phyloP scores from a whole-genome alignment of 2,329 filamentous ascomycete species.

The Aspergillus terreus region DNA sequence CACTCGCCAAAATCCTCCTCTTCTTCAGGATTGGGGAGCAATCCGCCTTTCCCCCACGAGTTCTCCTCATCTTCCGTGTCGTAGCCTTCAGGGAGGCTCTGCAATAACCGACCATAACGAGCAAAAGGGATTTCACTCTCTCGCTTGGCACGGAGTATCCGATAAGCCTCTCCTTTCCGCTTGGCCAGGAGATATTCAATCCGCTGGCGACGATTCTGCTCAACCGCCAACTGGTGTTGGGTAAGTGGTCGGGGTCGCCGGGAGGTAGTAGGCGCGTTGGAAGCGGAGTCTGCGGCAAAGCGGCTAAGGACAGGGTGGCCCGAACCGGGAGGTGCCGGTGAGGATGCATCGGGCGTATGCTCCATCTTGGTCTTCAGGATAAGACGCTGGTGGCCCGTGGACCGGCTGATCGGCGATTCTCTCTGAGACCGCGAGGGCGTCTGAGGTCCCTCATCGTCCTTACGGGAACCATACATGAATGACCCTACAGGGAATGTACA shows the following conservation, averaged over 20 bases:
- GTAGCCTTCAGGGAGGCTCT: slow-evolving; percentile 42
- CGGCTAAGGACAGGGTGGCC: slow-evolving; percentile 41
- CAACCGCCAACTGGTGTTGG: slow-evolving; percentile 48
- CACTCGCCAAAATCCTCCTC: slow-evolving; percentile 48
- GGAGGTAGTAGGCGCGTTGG: slow-evolving; percentile 25
- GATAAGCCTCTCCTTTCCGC: slow-evolving; percentile 37
- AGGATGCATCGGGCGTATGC: slow-evolving; percentile 38
- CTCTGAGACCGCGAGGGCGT: slow-evolving; percentile 35
- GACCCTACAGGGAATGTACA: neutral
- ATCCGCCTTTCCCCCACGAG: slow-evolving; percentile 41
- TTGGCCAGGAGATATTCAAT: slow-evolving; percentile 46
- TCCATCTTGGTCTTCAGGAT: slow-evolving; percentile 45
- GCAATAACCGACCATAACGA: slow-evolving; percentile 40
- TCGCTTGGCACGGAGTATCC: slow-evolving; percentile 34
- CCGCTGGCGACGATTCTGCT: slow-evolving; percentile 46
- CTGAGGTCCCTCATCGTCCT: slow-evolving; percentile 42
- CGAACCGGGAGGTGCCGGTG: slow-evolving; percentile 42
- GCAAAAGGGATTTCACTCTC: slow-evolving; percentile 38
- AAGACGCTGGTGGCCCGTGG: slow-evolving; percentile 37
- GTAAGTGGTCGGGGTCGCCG: slow-evolving; percentile 47
- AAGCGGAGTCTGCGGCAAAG: slow-evolving; percentile 33
- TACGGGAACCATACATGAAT: slow-evolving; percentile 15
- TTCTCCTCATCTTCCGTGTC: slow-evolving; percentile 45
- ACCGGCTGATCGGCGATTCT: slow-evolving; percentile 34
- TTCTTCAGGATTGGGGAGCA: slow-evolving; percentile 39